Conservation (phyloP, 176 grass and related monocot species). For the Themeda triandra region DNA sequence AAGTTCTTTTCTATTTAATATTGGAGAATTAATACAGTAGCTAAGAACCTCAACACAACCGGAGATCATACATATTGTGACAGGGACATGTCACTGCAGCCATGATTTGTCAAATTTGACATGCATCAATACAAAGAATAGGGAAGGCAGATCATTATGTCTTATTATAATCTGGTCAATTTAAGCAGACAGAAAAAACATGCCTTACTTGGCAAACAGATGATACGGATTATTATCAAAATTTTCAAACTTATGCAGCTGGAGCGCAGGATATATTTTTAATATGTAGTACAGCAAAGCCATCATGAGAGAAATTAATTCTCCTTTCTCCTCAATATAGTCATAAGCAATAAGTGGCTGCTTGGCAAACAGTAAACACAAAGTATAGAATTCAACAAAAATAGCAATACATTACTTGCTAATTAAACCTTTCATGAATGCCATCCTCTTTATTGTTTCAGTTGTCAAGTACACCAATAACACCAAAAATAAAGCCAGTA, state of each 20-base stretch:
- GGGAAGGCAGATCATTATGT: neutral
- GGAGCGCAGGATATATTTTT: neutral
- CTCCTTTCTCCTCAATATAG: neutral
- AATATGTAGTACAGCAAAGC: neutral
- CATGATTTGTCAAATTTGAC: neutral
- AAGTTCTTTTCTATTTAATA: too few species aligned
- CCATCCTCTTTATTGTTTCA: neutral
- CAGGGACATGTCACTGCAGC: too few species aligned
- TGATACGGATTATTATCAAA: neutral
- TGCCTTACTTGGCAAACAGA: neutral
- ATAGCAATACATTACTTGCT: neutral
- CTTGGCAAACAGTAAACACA: conserved; percentile 18
- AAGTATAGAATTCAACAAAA: conserved; percentile 10
- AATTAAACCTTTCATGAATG: neutral
- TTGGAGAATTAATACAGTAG: too few species aligned
- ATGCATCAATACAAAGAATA: neutral
- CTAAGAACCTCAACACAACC: too few species aligned
- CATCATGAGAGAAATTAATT: neutral
- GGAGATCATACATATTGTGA: too few species aligned
- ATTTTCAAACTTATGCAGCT: neutral
- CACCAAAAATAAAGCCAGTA: neutral
- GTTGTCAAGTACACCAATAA: neutral
- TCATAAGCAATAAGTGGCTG: neutral
- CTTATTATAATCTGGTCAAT: neutral
- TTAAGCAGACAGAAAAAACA: neutral